Base-by-base conservation (phyloP, 2,329 filamentous ascomycete genomes). In the Aciculosporium take region DNA sequence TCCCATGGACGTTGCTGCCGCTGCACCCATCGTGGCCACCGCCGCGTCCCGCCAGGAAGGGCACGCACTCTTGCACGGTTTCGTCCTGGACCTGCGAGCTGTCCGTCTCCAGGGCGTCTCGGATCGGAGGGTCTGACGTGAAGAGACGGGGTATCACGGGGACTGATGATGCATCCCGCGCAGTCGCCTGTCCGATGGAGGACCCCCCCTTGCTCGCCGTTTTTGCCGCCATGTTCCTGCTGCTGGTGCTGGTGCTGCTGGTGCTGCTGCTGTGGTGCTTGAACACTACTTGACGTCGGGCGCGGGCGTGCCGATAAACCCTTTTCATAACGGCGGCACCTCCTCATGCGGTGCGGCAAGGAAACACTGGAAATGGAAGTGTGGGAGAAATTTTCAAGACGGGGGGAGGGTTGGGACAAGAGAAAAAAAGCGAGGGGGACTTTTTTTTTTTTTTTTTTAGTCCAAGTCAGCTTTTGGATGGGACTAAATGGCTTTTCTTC, bases 31-130 rank as follows among this genome's bases (percentile, higher is more conserved):
- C 64, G 44, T 71, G 65, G 37, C 67, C 66, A 41, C 69, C 65
- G 37, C 67, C 66, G 41, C 69, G 64, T 41, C 67, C 69, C 32
- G 64, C 68, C 63, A 94, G 67, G 48, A 79, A 81, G 1, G 81
- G 79, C 24, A 87, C 62, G 52, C 84, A 84, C 52, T 74, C 71
- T 29, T 75, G 61, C 41, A 85, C 65, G 0, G 83, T 89, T 42
- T 75, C 66, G 44, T 81, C 71, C 59, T 94, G 85, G 23, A 74
- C 57, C 38, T 61, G 56, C 1, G 82, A 86, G 20, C 83, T 84
- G 45, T 74, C 65, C 4, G 87, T 91, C 37, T 64, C 56, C 39
- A 88, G 67, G 13, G 54, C 48, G 54, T 94, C 87, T 42, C 65
- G 67, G 49, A 94, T 74, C 15, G 68, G 67, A 10, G 83, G 79